Evolutionary conservation across 305 asterid species (phyloP).

Genomic region (Fraxinus ornus): DNA sequence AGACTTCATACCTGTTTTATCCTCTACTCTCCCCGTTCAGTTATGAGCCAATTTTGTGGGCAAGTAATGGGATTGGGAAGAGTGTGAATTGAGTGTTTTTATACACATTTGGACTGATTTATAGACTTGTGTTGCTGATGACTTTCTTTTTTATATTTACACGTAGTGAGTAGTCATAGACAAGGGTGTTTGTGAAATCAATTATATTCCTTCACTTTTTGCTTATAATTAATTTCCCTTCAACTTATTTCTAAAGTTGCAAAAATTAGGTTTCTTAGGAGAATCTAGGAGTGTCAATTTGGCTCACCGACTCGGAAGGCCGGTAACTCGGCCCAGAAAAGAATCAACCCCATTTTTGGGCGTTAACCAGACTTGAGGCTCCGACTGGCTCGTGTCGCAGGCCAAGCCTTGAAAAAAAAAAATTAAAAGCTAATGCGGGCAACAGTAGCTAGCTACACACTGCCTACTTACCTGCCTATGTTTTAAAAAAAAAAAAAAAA

Average conservation of each 20-base stretch:
- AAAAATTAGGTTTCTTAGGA: neutral
- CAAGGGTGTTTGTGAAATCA: neutral
- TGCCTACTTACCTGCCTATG: neutral
- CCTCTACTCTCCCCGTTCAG: neutral
- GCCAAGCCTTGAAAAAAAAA: neutral
- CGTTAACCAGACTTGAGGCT: neutral
- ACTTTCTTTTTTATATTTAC: neutral
- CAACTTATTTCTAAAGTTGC: neutral
- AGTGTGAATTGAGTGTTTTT: conserved; percentile 34
- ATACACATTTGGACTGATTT: conserved; percentile 26
- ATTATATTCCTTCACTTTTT: conserved; percentile 19
- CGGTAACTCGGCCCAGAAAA: neutral
- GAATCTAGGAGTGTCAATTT: too few species aligned
- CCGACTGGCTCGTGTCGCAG: neutral
- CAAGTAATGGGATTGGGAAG: conserved; percentile 8
- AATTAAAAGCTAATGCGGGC: neutral
- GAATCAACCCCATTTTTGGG: neutral
- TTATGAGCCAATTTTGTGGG: conserved; percentile 21
- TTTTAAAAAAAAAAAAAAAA: too few species aligned
- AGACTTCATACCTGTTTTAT: neutral
- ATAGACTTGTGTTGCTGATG: neutral
- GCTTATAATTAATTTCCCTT: neutral
- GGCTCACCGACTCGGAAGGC: too few species aligned
- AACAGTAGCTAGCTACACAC: neutral
- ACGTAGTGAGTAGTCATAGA: neutral